Base-by-base conservation (phyloP, 805 yeast genomes). In the Scheffersomyces coipomensis region DNA sequence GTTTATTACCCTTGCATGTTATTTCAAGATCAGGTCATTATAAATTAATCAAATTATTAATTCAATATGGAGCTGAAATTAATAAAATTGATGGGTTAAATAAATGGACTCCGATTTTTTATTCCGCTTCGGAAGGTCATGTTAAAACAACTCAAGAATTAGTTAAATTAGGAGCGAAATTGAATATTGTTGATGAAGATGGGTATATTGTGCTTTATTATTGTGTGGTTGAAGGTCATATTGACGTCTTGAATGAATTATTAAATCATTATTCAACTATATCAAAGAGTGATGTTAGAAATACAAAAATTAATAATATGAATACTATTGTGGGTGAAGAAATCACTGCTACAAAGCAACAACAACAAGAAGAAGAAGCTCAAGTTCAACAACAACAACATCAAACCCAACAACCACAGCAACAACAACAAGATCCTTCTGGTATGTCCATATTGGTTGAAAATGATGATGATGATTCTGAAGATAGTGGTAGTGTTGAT, bases 161-260 rank as follows among this genome's bases (percentile, higher is more conserved):
- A 41, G 75, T 93, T 15, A 76, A 77, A 17, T 76, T 72, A 43
- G 90, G 91, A 4, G 97, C 97, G 0, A 75, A 79, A 40, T 70
- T 83, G 41, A 64, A 68, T 42, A 56, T 85, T 16, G 70, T 78
- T 12, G 98, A 93, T 62, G 93, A 85, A 44, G 86, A 87, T 44
- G 85, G 88, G 3, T 76, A 77, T 49, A 78, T 83, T 37, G 96
- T 96, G 0, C 53, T 90, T 33, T 91, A 85, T 58, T 87, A 91
- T 58, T 91, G 97, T 19, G 85, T 90, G 17, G 87, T 95, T 79
- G 97, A 90, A 59, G 98, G 99, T 18, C 91, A 89, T 54, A 80
- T 88, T 21, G 75, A 71, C n/a, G 91, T 88, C 2, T 64, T 90
- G 48, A 83, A 86, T 57, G 81, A 82, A 17, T 67, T 91, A 33